Base-by-base conservation (phyloP, 2,329 filamentous ascomycete species). In the Pseudogymnoascus sp. region DNA sequence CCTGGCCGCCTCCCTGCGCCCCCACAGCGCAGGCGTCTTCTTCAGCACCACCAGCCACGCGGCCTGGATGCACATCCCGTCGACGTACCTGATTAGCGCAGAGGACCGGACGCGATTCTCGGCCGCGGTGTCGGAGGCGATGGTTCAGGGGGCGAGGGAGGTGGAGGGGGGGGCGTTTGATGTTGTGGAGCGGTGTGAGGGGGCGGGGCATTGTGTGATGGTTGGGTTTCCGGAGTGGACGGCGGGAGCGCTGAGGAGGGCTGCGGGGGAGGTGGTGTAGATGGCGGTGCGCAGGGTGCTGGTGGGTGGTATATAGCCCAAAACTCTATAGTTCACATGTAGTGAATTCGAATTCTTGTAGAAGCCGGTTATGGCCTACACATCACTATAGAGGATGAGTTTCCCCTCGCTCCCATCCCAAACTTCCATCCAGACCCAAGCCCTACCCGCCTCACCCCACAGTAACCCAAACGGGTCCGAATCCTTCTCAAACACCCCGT, bases 401-500 rank as follows among this genome's bases (percentile, higher is more conserved):
- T 56, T 56, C 5, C 50, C 29, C 50, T 56, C 50, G 4, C n/a
- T 56, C 64, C 65, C 31, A 59, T 35, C 40, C n/a, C n/a, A 56
- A 33, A 33, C 17, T 1, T 77, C 71, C 21, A 77, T 77, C 78
- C 78, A 80, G 23, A 75, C 76, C 78, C 78, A 80, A 23, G 78
- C 78, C 37, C 78, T 71, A 15, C 78, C 78, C 59, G 78, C 78
- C 65, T 80, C 78, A 33, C 78, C 78, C 62, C 78, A 80, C 72
- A 79, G 82, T 31, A 83, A 70, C 4, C 76, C 75, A 31, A 79
- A 80, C 6, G 80, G 78, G 35, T 80, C 76, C 23, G 80, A 77
- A 33, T 77, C 79, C 70, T 78, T 78, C 65, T 82, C 80, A 44
- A 83, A 71, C 76, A 80, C 77, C 17, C 78, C 78, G 64, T 82